phyloP scores from a whole-genome alignment of 78 protist genomes.

The Dictyostelium purpureum region DNA sequence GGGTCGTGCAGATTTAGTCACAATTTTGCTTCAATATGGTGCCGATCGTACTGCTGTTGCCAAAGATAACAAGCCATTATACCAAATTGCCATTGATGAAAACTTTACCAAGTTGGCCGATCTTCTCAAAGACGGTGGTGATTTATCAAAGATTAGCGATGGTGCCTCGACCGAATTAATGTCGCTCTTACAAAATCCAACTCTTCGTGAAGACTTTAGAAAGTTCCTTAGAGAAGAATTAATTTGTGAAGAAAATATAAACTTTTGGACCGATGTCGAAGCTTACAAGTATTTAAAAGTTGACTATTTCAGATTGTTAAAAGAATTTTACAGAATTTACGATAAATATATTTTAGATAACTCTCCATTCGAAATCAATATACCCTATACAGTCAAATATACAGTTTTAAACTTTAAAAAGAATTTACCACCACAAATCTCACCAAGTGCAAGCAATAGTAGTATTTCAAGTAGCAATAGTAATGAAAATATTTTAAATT shows the following conservation, averaged over 20 bases:
- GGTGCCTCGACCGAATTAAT: conserved; percentile 42
- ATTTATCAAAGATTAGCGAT: neutral
- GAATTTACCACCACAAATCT: conserved; percentile 17
- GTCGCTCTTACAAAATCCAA: conserved; percentile 57
- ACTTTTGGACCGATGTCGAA: conserved; percentile 52
- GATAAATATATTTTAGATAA: conserved; percentile 43
- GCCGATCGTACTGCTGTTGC: conserved; percentile 47
- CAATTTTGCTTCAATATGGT: conserved; percentile 71
- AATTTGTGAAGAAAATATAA: conserved; percentile 67
- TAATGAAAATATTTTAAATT: neutral
- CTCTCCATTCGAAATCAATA: conserved; percentile 63
- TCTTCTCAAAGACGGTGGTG: conserved; percentile 39
- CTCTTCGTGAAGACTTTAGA: conserved; percentile 69
- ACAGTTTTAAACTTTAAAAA: conserved; percentile 16
- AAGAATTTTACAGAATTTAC: conserved; percentile 31
- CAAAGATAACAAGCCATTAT: conserved; percentile 57
- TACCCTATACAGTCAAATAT: conserved; percentile 25
- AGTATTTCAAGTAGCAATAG: neutral
- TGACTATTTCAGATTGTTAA: conserved; percentile 14
- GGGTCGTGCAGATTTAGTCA: conserved; percentile 81
- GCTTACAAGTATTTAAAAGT: conserved; percentile 48
- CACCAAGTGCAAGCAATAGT: neutral
- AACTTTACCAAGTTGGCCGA: conserved; percentile 74
- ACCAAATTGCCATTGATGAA: conserved; percentile 74
- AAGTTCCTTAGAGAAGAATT: conserved; percentile 49